These are phyloP conservation scores for Teratosphaeria epicoccoides DNA, from an alignment of 2,329 filamentous ascomycete genomes.

Conservation along the genomic window DNA sequence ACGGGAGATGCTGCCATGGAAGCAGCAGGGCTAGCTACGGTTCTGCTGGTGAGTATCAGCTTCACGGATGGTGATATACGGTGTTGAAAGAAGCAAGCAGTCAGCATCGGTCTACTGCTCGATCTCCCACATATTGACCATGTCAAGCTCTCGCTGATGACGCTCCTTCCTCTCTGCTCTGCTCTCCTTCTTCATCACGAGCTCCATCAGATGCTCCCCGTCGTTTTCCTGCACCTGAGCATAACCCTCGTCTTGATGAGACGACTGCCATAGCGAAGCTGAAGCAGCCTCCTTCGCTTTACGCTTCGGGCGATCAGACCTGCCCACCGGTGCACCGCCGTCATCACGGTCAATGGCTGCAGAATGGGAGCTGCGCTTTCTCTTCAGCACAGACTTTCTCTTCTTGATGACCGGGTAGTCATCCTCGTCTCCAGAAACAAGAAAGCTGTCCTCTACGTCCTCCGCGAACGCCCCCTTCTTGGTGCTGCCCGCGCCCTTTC, in stretches of 20 bases:
- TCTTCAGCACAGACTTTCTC: background rate
- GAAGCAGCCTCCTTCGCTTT: background rate
- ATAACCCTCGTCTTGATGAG: background rate
- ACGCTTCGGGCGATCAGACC: background rate
- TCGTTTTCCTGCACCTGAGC: background rate
- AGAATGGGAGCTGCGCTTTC: background rate
- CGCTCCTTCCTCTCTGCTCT: background rate
- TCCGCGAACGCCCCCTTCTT: background rate
- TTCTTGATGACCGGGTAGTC: background rate
- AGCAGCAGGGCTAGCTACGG: background rate
- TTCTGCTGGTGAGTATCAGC: background rate
- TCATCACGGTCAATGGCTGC: background rate
- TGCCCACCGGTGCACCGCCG: background rate
- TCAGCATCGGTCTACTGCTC: background rate
- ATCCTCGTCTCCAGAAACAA: background rate
- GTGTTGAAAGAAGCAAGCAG: too few relatives aligned
- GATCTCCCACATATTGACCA: background rate
- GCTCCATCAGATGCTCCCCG: background rate
- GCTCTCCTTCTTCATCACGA: background rate
- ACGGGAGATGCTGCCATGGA: constrained; percentile 40
- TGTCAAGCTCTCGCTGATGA: background rate
- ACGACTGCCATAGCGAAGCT: background rate
- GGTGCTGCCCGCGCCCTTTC: background rate
- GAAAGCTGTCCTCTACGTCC: background rate
- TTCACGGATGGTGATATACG: too few relatives aligned